Percentiles rank a stretch among this genome's conserved stretches.
phyloP scores from a whole-genome alignment of 1,284 basidiomycete species.

The Ustilago sp. region DNA sequence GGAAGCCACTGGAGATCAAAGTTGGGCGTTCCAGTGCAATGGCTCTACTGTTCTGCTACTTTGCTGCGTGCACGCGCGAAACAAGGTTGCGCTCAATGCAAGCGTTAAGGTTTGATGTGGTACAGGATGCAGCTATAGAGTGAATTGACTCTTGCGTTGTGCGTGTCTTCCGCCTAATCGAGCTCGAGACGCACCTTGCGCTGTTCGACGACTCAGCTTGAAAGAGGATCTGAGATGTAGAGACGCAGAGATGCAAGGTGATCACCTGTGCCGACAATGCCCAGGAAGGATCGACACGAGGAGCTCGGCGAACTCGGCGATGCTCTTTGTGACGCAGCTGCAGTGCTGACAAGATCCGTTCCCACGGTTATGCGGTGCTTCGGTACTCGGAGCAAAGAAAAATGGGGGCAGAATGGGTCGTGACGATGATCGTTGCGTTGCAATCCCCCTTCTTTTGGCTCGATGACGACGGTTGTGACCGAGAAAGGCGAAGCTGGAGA shows the following conservation, averaged over 20 bases:
- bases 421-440: neutral
- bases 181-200: slow-evolving; percentile 16
- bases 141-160: slow-evolving; percentile 14
- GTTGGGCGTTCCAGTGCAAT: neutral
- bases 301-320: slow-evolving; percentile 25
- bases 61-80: slow-evolving; percentile 12
- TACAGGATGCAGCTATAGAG: slow-evolving; percentile 8
- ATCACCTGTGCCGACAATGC: slow-evolving; percentile 7
- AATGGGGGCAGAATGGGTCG: slow-evolving; percentile 4
- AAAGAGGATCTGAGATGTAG: too few species aligned
- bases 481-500: neutral
- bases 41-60: slow-evolving; percentile 5
- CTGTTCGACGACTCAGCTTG: neutral
- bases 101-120: slow-evolving; percentile 21
- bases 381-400: slow-evolving; percentile 25
- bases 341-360: slow-evolving; percentile 18
- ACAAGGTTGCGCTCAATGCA: slow-evolving; percentile 17
- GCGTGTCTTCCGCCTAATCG: slow-evolving; percentile 18
- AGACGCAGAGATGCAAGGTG: slow-evolving; percentile 4
- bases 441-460: neutral
- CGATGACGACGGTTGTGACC: neutral
- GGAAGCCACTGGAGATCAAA: slow-evolving; percentile 4
- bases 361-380: slow-evolving; percentile 22
- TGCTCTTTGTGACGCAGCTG: slow-evolving; percentile 5
- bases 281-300: neutral